Evolutionary conservation across 495 filamentous ascomycete species (phyloP).

Genomic region (Trichocladium uniseriatum): DNA sequence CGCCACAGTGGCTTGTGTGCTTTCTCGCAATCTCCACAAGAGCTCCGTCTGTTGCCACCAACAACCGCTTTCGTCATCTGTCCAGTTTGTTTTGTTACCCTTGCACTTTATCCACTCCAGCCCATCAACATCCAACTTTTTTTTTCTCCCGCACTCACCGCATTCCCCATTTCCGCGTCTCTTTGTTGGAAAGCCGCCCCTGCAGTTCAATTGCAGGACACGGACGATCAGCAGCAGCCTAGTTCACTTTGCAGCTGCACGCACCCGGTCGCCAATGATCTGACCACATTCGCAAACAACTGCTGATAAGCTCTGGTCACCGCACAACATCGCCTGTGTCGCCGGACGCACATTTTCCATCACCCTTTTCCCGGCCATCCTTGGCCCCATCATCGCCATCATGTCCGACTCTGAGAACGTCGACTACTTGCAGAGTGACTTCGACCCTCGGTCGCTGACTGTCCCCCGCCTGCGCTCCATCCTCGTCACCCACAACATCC

Average conservation of each 20-base stretch:
- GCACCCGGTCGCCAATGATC: not conserved
- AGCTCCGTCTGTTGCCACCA: constrained; percentile 15
- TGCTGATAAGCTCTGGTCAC: not conserved
- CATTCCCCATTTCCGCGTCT: not conserved
- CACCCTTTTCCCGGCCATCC: not conserved
- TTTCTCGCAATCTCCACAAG: not conserved
- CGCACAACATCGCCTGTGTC: not conserved
- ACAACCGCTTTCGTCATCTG: constrained; percentile 17
- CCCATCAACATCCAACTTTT: constrained; percentile 6
- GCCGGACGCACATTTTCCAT: not conserved
- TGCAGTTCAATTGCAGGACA: not conserved
- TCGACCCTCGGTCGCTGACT: constrained; percentile 74
- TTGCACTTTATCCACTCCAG: constrained; percentile 1
- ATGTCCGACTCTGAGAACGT: constrained; percentile 59
- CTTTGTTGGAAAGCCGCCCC: not conserved
- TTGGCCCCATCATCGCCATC: constrained; percentile 13
- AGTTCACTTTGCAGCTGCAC: not conserved
- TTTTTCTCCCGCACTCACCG: not conserved
- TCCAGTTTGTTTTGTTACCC: constrained; percentile 8
- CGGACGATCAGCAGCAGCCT: not conserved
- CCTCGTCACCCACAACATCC: constrained; percentile 73
- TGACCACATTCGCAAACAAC: not conserved
- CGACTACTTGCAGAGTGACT: constrained; percentile 74
- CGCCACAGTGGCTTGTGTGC: constrained; percentile 8
- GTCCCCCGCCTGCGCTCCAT: constrained; percentile 81